phyloP scores from a whole-genome alignment of 2,329 filamentous ascomycete genomes.

The Paramyrothecium sp. region DNA sequence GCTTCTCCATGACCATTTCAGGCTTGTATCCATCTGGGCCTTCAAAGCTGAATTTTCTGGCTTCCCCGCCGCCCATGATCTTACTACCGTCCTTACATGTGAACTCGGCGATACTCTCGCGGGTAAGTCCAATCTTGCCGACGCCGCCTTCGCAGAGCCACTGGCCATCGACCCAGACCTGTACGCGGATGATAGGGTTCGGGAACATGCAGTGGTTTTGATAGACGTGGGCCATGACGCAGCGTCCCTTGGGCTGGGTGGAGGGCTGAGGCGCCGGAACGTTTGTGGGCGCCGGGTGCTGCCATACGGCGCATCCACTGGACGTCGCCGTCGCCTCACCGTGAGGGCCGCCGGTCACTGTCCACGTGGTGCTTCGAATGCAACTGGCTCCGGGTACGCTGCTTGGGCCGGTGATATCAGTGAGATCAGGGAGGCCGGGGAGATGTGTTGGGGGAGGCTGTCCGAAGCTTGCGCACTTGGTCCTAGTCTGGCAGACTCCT shows the following conservation, averaged over 20 bases:
- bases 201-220: neutral
- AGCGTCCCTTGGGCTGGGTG: neutral
- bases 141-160: neutral
- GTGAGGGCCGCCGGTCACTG: neutral
- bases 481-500: neutral
- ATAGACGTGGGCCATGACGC: neutral
- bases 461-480: neutral
- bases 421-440: neutral
- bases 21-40: no score
- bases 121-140: neutral
- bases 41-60: no score
- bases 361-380: neutral
- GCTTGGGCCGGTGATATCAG: neutral
- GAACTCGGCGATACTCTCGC: neutral
- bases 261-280: neutral
- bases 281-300: neutral
- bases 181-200: neutral
- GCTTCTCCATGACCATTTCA: no score
- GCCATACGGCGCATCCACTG: neutral
- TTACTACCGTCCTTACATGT: neutral
- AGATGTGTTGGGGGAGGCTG: neutral
- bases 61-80: no score
- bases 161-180: neutral
- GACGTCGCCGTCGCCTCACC: neutral
- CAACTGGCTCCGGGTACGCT: neutral